Conservation (phyloP, 352 stramenopile species). For the Aphanomyces cochlioides region DNA sequence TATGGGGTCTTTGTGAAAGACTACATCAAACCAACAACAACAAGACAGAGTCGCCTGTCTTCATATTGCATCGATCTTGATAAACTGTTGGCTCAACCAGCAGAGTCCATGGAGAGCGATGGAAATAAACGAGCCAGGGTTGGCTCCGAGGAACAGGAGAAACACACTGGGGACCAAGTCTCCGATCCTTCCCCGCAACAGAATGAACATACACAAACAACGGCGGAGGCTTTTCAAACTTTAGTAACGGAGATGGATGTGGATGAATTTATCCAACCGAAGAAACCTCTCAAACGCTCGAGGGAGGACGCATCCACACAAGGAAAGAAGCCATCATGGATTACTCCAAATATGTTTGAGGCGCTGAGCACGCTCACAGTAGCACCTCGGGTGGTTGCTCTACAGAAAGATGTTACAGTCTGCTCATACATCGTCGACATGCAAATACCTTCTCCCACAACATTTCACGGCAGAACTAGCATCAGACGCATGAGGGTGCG, state of each 20-base stretch:
- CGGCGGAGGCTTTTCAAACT: background rate
- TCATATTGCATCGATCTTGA: background rate
- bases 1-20: slow-evolving; percentile 9
- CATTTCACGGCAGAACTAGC: background rate
- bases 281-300: background rate
- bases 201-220: background rate
- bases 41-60: background rate
- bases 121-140: background rate
- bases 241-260: background rate
- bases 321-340: background rate
- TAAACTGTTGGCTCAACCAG: background rate
- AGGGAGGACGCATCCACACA: background rate
- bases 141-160: background rate
- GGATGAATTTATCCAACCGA: background rate
- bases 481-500: background rate
- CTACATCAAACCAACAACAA: background rate
- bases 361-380: background rate
- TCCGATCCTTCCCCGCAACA: background rate
- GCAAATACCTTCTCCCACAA: background rate
- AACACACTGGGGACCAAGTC: background rate
- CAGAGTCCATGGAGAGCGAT: too few relatives aligned
- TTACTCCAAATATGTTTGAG: background rate
- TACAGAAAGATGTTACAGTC: background rate
- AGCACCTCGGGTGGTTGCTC: background rate
- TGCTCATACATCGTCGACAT: background rate